A percentile compares a stretch with the other conserved stretches of the same genome.
Conservation (phyloP, 768 basidiomycete genomes). For the Serpula lacrymans region DNA sequence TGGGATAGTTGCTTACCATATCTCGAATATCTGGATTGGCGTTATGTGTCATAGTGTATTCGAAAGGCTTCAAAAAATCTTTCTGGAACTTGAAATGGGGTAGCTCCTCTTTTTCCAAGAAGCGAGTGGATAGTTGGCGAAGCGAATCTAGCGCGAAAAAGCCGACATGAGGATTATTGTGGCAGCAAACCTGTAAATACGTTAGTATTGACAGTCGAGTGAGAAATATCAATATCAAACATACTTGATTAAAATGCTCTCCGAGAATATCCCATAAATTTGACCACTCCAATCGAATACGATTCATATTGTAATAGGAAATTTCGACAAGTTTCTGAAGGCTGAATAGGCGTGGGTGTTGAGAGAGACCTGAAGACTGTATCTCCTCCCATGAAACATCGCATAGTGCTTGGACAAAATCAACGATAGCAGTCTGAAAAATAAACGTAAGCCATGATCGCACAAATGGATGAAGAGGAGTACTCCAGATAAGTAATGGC, state of each 20-base stretch:
- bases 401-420: conserved; percentile 94
- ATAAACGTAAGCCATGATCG: conserved; percentile 9
- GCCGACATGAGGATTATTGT: conserved; percentile 93
- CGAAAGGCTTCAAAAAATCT: conserved; percentile 97
- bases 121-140: conserved; percentile 96
- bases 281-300: conserved; percentile 98
- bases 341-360: conserved; percentile 93
- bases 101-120: conserved; percentile 97
- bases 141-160: conserved; percentile 97
- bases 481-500: conserved; percentile 93
- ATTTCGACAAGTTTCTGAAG: conserved; percentile 98
- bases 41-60: conserved; percentile 97
- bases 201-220: conserved; percentile 4
- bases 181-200: conserved; percentile 83
- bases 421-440: conserved; percentile 86
- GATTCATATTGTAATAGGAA: conserved; percentile 98
- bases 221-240: conserved; percentile 10
- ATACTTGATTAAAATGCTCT: conserved; percentile 96
- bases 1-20: conserved; percentile 57
- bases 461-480: conserved; percentile 25
- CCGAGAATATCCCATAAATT: conserved; percentile 97
- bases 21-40: conserved; percentile 94
- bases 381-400: conserved; percentile 99
- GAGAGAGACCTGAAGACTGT: conserved; percentile 91
- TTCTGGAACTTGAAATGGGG: conserved; percentile 99